Evolutionary conservation across 306 rosid genomes (phyloP).

Genomic region (Sophora flavescens): DNA sequence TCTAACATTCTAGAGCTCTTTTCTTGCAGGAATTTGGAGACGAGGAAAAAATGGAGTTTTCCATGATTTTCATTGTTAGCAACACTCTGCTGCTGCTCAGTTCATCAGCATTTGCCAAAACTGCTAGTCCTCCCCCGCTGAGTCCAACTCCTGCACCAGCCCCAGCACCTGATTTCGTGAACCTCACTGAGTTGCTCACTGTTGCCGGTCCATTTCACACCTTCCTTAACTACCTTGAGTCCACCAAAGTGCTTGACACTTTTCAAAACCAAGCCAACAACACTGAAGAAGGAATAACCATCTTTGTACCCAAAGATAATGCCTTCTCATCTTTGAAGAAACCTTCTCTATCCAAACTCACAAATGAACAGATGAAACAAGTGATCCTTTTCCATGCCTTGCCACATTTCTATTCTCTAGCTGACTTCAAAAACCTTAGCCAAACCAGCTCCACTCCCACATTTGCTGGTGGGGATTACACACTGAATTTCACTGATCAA

Average conservation of each 20-base stretch:
- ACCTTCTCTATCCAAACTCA: conserved; percentile 77
- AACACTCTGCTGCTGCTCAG: conserved; percentile 58
- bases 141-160: conserved; percentile 94
- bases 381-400: conserved; percentile 83
- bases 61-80: conserved; percentile 57
- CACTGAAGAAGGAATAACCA: conserved; percentile 88
- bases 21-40: conserved; percentile 77
- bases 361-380: conserved; percentile 70
- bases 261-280: conserved; percentile 96
- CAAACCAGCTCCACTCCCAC: conserved; percentile 65
- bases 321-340: conserved; percentile 71
- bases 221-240: conserved; percentile 72
- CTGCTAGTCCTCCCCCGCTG: conserved; percentile 58
- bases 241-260: conserved; percentile 86
- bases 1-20: conserved; percentile 39
- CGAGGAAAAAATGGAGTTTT: conserved; percentile 57
- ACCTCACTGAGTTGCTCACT: conserved; percentile 74
- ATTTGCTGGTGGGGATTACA: conserved; percentile 80
- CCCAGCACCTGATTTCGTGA: conserved; percentile 72
- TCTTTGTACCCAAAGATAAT: conserved; percentile 82
- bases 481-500: conserved; percentile 78
- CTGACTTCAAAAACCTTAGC: conserved; percentile 84
- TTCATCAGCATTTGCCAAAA: conserved; percentile 71
- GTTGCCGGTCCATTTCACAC: conserved; percentile 95
- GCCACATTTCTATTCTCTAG: conserved; percentile 78